Conservation (phyloP, 1,139 yeast genomes). For the Insectozyma bohioensis region DNA sequence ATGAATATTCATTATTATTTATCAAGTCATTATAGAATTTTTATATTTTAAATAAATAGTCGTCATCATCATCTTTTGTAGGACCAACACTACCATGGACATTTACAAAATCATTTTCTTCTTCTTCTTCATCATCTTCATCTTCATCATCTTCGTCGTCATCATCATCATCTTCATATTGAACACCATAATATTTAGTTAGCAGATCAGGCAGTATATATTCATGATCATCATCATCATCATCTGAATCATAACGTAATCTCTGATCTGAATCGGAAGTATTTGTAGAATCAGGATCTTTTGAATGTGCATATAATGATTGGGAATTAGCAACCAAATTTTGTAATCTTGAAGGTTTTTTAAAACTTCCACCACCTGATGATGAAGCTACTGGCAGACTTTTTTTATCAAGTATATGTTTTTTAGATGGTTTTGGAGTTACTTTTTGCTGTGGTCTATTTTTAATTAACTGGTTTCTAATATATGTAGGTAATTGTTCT, state of each 20-base stretch:
- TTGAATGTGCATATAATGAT: conserved; percentile 33
- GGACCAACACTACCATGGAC: conserved; percentile 20
- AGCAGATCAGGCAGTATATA: conserved; percentile 46
- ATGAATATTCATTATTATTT: conserved; percentile 45
- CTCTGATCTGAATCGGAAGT: conserved; percentile 15
- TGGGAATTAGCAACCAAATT: conserved; percentile 40
- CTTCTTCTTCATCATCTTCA: conserved; percentile 17
- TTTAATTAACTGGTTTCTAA: conserved; percentile 28
- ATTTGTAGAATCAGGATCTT: conserved; percentile 17
- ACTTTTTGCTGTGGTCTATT: conserved; percentile 10
- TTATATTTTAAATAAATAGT: conserved; percentile 31
- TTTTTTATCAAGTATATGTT: conserved; percentile 3
- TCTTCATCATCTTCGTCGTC: conserved; percentile 22
- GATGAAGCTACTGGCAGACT: conserved; percentile 7
- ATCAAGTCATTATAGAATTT: conserved; percentile 5
- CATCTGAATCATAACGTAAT: conserved; percentile 18
- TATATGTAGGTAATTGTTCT: conserved; percentile 40
- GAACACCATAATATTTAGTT: conserved; percentile 29
- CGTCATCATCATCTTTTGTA: conserved; percentile 26
- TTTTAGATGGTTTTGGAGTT: conserved; percentile 12
- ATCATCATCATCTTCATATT: conserved; percentile 20
- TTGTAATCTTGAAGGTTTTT: conserved; percentile 28
- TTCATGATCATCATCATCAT: conserved; percentile 35
- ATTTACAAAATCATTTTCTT: conserved; percentile 31
- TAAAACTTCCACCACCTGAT: conserved; percentile 11